Base-by-base conservation (phyloP, 805 yeast genomes). In the Barnettozyma sucrosica region DNA sequence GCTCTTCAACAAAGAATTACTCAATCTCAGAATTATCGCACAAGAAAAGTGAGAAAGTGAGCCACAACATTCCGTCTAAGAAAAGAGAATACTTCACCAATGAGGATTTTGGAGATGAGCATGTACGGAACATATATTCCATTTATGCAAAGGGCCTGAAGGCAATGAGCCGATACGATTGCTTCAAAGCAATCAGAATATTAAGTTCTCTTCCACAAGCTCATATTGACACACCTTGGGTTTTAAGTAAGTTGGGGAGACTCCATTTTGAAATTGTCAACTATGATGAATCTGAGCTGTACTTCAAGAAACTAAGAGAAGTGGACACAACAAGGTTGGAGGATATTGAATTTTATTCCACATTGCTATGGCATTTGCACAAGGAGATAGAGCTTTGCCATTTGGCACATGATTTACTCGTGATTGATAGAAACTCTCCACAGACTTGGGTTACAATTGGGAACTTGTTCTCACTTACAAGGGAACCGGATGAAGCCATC, bases 401-500 rank as follows among this genome's bases (percentile, higher is more conserved):
- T 57, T 71, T 93, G 48, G 86, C 96, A 3, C 87, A 86, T 61
- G 97, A 89, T 55, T 69, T 92, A 37, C 71, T 81, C 52, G 86
- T 81, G 49, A 69, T 81, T 16, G 79, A 84, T 55, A 70, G 79
- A 10, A 65, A 73, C n/a, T 71, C 83, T 11, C 85, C 96, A 7
- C 84, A 89, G 54, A 81, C 97, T 0, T 92, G 99, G 98, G 85
- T 93, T 53, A 83, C 85, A 1, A 72, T 89, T 50, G 99, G 99
- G 1, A 93, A 92, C 63, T 75, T 92, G 40, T 87, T 87, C 53
- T 88, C 97, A 7, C 70, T 90, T 33, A 79, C 79, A 33, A 74
- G 87, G 51, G 97, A 92, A 57, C 85, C 93, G 3, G 93, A 86
- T 53, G 95, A 87, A 63, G 96, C 98, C 0, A 81, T 92, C 28